Conservation (phyloP, 345 rosid species). For the Alliaria petiolata region DNA sequence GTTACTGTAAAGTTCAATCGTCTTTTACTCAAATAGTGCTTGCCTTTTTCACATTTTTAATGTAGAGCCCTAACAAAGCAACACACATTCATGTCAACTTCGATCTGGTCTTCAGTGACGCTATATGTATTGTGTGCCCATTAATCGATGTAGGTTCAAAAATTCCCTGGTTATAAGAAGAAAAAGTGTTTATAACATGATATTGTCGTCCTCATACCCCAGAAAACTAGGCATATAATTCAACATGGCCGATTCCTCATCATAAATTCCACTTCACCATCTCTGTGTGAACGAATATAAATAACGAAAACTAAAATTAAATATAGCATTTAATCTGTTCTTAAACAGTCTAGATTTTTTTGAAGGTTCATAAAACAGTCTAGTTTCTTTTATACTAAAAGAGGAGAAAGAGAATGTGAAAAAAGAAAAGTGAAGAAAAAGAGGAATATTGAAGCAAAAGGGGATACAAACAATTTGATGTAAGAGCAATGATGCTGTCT, state of each 20-base stretch:
- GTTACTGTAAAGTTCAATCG: too few relatives aligned
- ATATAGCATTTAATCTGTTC: too few relatives aligned
- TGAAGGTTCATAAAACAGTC: background rate
- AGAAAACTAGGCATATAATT: constrained; percentile 28
- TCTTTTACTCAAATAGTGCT: too few relatives aligned
- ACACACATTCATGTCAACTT: too few relatives aligned
- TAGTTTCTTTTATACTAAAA: constrained; percentile 15
- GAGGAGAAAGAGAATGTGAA: constrained; percentile 18
- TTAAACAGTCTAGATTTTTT: background rate
- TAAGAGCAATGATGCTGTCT: constrained; percentile 32
- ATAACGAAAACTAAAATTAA: background rate
- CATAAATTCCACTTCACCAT: constrained; percentile 19
- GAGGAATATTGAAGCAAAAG: constrained; percentile 27
- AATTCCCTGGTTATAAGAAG: background rate
- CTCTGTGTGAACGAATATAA: background rate
- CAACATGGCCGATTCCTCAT: constrained; percentile 12
- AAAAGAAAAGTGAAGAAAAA: constrained; percentile 18
- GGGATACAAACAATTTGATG: constrained; percentile 32
- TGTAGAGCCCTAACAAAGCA: too few relatives aligned
- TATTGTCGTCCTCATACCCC: constrained; percentile 27
- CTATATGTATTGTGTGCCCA: background rate
- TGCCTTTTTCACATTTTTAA: too few relatives aligned
- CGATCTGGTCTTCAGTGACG: too few relatives aligned
- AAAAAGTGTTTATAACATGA: constrained; percentile 5
- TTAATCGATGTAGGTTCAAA: background rate